A percentile compares a stretch with the other conserved stretches of the same genome.
phyloP scores from a whole-genome alignment of 2,329 filamentous ascomycete species.

The Botrytis galanthina region DNA sequence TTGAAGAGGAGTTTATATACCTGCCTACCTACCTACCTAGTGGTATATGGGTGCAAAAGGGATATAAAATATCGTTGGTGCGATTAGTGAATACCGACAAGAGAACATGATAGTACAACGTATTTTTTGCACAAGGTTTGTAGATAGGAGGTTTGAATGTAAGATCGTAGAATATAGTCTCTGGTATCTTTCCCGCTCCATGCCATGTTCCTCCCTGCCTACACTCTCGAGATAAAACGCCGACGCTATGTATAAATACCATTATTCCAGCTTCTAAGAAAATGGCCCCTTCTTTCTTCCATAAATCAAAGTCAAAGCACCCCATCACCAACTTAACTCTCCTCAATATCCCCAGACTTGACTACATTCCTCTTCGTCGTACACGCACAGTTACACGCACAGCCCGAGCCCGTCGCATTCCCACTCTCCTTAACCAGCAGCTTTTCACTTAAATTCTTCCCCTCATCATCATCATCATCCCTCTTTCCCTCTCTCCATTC shows the following conservation, averaged over 20 bases:
- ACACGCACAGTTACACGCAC: not conserved
- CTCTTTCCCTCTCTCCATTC: not conserved
- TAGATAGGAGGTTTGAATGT: not conserved
- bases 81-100: not conserved
- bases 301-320: not conserved
- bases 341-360: not conserved
- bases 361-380: not conserved
- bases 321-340: not conserved
- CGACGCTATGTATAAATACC: not conserved
- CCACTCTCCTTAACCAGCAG: not conserved
- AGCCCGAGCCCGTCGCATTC: not conserved
- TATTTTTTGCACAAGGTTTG: fast-evolving
- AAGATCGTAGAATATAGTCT: not conserved
- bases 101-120: not conserved
- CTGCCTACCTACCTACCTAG: not conserved
- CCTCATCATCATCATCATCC: fast-evolving
- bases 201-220: not conserved
- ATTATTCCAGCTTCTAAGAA: fast-evolving
- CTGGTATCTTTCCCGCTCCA: not conserved
- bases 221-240: not conserved
- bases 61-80: too few relatives aligned
- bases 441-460: fast-evolving
- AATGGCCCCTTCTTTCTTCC: not conserved
- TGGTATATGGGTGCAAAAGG: too few relatives aligned
- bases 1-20: not conserved